Evolutionary conservation across 345 rosid species (phyloP), one percentile per base, ranked within the genome.

Genomic region (Raphanus sativus): DNA sequence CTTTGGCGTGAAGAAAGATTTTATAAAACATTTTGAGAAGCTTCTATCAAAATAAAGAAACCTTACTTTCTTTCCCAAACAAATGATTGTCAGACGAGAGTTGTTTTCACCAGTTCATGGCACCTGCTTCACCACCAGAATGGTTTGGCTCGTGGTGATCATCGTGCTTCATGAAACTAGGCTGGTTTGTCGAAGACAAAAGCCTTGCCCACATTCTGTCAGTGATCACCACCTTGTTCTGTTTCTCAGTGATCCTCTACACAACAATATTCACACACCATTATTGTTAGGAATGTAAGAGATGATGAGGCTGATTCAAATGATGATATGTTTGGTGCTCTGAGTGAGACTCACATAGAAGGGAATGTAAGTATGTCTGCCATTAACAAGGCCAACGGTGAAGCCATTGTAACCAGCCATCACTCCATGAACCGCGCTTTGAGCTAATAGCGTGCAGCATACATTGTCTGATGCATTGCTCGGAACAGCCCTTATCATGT

Each of bases 161-260:
- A 58, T 85, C 87, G 1, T 77, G 40, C 13, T 75, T 67, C 77
- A 85, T 72, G 79, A 92, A 92, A 80, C 94, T 92, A 0, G 98
- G 96, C 74, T 92, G 98, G 65, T 90, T 88, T 17, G 98, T 92
- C 2, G 98, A 92, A 29, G 98, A 90, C 75, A 92, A 73, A 34
- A 92, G 91, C 83, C 98, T 87, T 4, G 94, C 98, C 98, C 98
- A 92, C 96, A 92, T 92, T 78, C 94, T 86, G 70, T 92, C 97
- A 1, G 97, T 92, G 65, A 87, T 90, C 59, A 90, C 94, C 68
- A 90, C 94, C 55, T 85, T 83, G 86, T 92, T 87, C 84, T 83
- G 98, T 82, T 62, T 92, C 81, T 90, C 94, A 0, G 71, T 90
- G 74, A 92, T 92, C 62, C 96, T 77, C 98, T 90, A 87, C 73